phyloP scores from a whole-genome alignment of 352 stramenopile species.

The Pythium sukuiense region DNA sequence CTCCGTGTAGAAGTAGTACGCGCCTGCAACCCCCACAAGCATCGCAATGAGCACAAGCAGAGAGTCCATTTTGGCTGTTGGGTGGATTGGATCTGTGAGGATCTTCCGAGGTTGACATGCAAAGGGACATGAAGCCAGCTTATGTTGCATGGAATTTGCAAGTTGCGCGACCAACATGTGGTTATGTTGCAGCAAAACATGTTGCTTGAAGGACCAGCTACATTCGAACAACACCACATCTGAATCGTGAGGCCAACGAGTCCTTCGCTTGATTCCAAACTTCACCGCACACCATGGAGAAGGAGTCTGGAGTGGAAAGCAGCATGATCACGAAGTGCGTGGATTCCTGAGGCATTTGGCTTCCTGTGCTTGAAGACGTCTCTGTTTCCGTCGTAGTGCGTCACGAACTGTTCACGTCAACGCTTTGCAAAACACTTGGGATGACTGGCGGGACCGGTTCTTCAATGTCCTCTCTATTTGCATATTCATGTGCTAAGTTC shows the following conservation, averaged over 20 bases:
- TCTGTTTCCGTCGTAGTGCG: background rate
- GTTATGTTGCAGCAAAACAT: too few species aligned
- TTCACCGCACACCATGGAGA: too few species aligned
- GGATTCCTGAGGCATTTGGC: too few species aligned
- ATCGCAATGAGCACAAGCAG: constrained; percentile 52
- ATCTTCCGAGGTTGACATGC: constrained; percentile 21
- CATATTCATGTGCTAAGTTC: background rate
- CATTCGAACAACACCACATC: too few species aligned
- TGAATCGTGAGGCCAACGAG: too few species aligned
- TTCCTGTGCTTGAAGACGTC: too few species aligned
- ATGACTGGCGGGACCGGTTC: background rate
- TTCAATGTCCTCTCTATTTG: background rate
- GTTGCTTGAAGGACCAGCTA: too few species aligned
- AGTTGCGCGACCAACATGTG: too few species aligned
- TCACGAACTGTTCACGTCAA: constrained; percentile 16
- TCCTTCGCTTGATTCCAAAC: too few species aligned
- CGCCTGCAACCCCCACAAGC: constrained; percentile 51
- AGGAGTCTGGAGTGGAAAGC: too few species aligned
- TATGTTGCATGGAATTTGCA: too few species aligned
- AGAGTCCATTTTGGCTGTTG: constrained; percentile 27
- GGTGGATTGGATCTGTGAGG: background rate
- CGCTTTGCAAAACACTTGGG: constrained; percentile 4
- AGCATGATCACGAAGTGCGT: too few species aligned
- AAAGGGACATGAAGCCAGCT: constrained; percentile 8
- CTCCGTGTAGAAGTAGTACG: constrained; percentile 62